phyloP scores from a whole-genome alignment of 2,329 filamentous ascomycete species.

The Clonostachys chloroleuca region DNA sequence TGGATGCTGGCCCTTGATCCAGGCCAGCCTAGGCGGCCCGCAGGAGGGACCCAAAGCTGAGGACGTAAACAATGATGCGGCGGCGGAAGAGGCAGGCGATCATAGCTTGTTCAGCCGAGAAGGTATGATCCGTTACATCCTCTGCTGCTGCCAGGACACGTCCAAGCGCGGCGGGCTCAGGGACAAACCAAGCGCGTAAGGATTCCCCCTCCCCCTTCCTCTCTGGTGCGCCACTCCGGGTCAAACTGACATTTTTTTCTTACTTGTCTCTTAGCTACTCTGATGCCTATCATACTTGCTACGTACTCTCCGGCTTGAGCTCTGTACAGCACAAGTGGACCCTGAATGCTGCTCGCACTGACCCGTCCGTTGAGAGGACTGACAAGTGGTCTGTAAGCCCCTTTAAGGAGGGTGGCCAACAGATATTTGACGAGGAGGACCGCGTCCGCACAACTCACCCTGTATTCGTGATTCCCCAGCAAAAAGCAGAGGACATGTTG shows the following conservation, averaged over 20 bases:
- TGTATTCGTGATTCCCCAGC: slow-evolving; percentile 77
- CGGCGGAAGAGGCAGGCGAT: slow-evolving; percentile 14
- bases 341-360: slow-evolving; percentile 26
- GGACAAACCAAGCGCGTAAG: slow-evolving; percentile 89
- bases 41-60: slow-evolving; percentile 13
- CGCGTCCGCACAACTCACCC: slow-evolving; percentile 71
- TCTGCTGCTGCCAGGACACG: slow-evolving; percentile 80
- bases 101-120: slow-evolving; percentile 72
- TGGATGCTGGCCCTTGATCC: slow-evolving; percentile 86
- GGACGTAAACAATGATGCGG: slow-evolving; percentile 9
- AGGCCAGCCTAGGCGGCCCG: slow-evolving; percentile 66
- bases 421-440: slow-evolving; percentile 69
- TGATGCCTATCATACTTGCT: slow-evolving; percentile 91
- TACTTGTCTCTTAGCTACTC: slow-evolving; percentile 48
- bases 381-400: slow-evolving; percentile 43
- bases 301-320: slow-evolving; percentile 82
- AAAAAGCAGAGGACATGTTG: slow-evolving; percentile 59
- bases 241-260: neutral
- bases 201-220: slow-evolving; percentile 9
- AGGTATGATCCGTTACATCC: slow-evolving; percentile 82
- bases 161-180: slow-evolving; percentile 71
- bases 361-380: slow-evolving; percentile 22
- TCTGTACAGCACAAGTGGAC: slow-evolving; percentile 69
- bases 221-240: neutral
- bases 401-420: slow-evolving; percentile 48